These are phyloP conservation scores for Kickxella alabastrina DNA, from an alignment of 192 early-diverging fungal genomes.

Conservation along the genomic window DNA sequence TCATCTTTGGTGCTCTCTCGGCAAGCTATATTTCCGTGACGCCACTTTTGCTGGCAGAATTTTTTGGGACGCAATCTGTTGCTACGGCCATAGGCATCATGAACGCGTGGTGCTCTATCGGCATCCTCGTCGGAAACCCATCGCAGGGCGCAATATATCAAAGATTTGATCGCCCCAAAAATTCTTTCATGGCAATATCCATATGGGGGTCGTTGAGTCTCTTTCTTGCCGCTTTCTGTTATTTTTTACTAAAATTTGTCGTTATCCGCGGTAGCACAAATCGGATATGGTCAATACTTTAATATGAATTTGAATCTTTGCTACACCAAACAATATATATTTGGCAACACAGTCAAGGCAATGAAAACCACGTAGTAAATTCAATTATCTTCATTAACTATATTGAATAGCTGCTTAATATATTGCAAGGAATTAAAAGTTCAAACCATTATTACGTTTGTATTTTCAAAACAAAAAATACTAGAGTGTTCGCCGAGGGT, in stretches of 20 bases:
- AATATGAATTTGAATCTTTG: too few species aligned
- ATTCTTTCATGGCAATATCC: constrained; percentile 21
- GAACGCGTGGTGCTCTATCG: constrained; percentile 35
- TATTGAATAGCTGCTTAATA: too few species aligned
- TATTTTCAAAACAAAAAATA: too few species aligned
- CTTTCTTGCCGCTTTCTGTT: constrained; percentile 21
- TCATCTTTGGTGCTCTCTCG: constrained; percentile 28
- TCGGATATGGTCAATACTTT: too few species aligned
- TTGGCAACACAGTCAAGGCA: too few species aligned
- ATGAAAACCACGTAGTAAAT: too few species aligned
- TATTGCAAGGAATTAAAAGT: too few species aligned
- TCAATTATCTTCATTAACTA: too few species aligned
- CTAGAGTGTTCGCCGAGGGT: too few species aligned
- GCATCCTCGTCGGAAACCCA: constrained; percentile 38
- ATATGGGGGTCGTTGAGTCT: constrained; percentile 35
- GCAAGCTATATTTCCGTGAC: constrained; percentile 36
- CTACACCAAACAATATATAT: too few species aligned
- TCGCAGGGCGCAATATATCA: constrained; percentile 42
- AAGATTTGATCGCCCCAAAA: constrained; percentile 21
- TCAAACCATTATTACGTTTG: too few species aligned
- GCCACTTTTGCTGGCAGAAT: constrained; percentile 20
- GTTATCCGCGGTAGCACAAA: constrained; percentile 5
- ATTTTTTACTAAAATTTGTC: constrained; percentile 14
- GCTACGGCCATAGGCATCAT: constrained; percentile 37
- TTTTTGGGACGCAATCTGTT: constrained; percentile 27